Evolutionary conservation across 1,284 basidiomycete genomes (phyloP), one percentile per base, ranked within the genome.

Genomic region (Ustilago shanxiensis): DNA sequence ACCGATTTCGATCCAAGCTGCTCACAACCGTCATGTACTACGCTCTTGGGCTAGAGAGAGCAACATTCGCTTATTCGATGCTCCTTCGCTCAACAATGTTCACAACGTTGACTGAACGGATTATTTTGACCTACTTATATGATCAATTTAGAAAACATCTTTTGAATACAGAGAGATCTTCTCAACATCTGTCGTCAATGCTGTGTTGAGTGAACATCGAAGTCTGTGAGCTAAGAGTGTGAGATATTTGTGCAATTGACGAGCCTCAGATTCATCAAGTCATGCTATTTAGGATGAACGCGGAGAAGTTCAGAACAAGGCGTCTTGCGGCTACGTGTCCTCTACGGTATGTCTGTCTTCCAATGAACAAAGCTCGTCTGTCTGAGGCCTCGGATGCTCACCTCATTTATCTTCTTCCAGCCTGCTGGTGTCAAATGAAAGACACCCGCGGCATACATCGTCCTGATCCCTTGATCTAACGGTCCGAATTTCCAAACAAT

Each of bases 401-500:
- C 7, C 11, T 45, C 44, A 6, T 13, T 20, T 11, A 45, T n/a
- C 18, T 45, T 45, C 16, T 20, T 45, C 44, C 44, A 45, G 3
- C 44, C 22, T 8, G 2, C n/a, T n/a, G 8, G 22, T 9, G 44
- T 45, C n/a, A 45, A 16, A 2, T 45, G 3, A 13, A 20, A 45
- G n/a, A 45, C 2, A 9, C 44, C 44, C 4, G 16, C n/a, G 22
- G n/a, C 18, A 22, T 45, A 20, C n/a, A 45, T 45, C 44, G 11
- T 6, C 44, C 44, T 45, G 16, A 45, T 35, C 5, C n/a, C 31
- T 31, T 28, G 10, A 22, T 45, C n/a, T 14, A 35, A n/a, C 18
- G 47, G 3, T 26, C 62, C 62, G 16, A 64, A 51, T 22, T 9
- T 41, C 62, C 62, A 64, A 3, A 64, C 35, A 14, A 37, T 37